phyloP scores from a whole-genome alignment of 805 yeast genomes.

The Candida chilensis region DNA sequence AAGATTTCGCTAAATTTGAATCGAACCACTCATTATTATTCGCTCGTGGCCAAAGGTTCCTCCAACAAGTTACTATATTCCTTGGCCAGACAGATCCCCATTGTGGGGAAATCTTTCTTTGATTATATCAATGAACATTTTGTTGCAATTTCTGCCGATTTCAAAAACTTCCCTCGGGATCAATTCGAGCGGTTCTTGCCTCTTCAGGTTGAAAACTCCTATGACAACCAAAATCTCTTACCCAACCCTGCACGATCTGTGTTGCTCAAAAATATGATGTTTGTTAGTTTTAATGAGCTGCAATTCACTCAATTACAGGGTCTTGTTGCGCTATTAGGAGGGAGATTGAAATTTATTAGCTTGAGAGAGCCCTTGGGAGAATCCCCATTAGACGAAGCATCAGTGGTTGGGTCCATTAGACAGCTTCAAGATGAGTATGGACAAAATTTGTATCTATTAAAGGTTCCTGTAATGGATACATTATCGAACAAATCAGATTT shows the following conservation, averaged over 20 bases:
- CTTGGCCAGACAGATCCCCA: constrained; percentile 14
- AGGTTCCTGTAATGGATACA: background rate
- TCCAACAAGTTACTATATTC: constrained; percentile 20
- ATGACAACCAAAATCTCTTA: background rate
- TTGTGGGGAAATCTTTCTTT: constrained; percentile 8
- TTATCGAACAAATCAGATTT: background rate
- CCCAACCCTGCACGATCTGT: constrained; percentile 8
- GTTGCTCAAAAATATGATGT: constrained; percentile 10
- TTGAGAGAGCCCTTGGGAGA: background rate
- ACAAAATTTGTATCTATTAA: background rate
- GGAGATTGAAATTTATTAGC: constrained; percentile 2
- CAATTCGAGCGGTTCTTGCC: too few species aligned
- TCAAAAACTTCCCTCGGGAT: constrained; percentile 7
- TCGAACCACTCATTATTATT: too few species aligned
- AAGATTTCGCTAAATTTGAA: too few species aligned
- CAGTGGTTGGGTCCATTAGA: background rate
- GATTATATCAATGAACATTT: constrained; percentile 11
- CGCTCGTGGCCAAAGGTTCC: constrained; percentile 9
- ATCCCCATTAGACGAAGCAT: background rate
- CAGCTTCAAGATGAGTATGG: background rate
- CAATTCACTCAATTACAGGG: constrained; percentile 10
- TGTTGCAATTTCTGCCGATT: constrained; percentile 12
- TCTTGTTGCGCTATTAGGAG: constrained; percentile 13
- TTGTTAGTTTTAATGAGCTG: constrained; percentile 11
- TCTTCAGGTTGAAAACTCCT: too few species aligned